Evolutionary conservation across 306 rosid species (phyloP), one percentile per base, ranked within the genome.

Genomic region (Begonia peltatifolia): DNA sequence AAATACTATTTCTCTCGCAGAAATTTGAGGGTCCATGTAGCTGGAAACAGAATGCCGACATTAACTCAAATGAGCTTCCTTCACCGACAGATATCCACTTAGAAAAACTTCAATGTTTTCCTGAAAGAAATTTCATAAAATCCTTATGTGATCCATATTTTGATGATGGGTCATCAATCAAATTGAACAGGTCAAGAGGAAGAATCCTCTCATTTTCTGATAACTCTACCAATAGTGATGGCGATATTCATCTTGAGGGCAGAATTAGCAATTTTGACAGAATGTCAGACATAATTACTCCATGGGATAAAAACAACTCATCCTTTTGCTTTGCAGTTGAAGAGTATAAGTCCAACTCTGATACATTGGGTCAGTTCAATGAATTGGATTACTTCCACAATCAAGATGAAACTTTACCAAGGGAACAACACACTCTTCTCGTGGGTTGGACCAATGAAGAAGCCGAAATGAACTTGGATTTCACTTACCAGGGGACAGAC

Each of bases 361-460:
- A 59, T 30, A 51, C 74, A 18, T 55, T 46, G 47, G 54, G 53
- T 60, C 64, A 47, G 58, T 62, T 61, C 47, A 55, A 71, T 11
- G 84, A 74, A 50, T 62, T 44, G 47, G 74, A 64, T 23, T 35
- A 54, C 55, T 49, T 59, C n/a, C 41, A 15, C 57, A 46, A 59
- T 60, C 57, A 63, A 35, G 66, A 13, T 12, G 57, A 60, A 47
- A 52, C 17, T 66, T 59, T 53, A 52, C 15, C 66, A 57, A 71
- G 62, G 61, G 76, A 67, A 10, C 74, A 62, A 15, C 14, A 53
- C 58, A 47, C 76, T 59, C 71, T 68, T 73, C 76, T 70, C 41
- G 66, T 79, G 25, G 88, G 66, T 16, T 79, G 70, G 59, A 74
- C 65, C 59, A 18, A 57, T 41, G 42, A 15, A 11, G 22, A 46